Conservation (phyloP, 1,284 basidiomycete genomes). For the Ceratobasidium papillatum region DNA sequence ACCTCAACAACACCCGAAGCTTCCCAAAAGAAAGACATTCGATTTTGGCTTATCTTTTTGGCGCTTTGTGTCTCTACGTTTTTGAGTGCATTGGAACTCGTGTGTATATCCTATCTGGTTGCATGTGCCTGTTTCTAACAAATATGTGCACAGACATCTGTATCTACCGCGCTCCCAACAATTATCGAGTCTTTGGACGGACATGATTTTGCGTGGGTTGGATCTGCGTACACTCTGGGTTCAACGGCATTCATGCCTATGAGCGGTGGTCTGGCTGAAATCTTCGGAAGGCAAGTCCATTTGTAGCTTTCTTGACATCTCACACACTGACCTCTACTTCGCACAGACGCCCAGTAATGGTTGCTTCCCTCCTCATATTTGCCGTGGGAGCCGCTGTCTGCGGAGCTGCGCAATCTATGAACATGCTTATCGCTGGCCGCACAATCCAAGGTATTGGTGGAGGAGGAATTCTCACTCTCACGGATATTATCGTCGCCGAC, state of each 20-base stretch:
- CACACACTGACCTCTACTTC: slow-evolving; percentile 46
- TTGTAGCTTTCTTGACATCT: slow-evolving; percentile 42
- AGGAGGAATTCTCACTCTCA: slow-evolving; percentile 57
- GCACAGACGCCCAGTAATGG: slow-evolving; percentile 52
- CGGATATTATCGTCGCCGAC: slow-evolving; percentile 58
- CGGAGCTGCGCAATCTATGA: slow-evolving; percentile 56
- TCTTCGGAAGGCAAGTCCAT: slow-evolving; percentile 52
- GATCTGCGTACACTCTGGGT: slow-evolving; percentile 53
- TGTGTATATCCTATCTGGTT: slow-evolving; percentile 33
- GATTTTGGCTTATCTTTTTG: slow-evolving; percentile 54
- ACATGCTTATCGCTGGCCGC: slow-evolving; percentile 56
- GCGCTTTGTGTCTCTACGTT: slow-evolving; percentile 51
- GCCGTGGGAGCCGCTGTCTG: slow-evolving; percentile 58
- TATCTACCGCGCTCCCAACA: slow-evolving; percentile 53
- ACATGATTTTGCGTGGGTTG: slow-evolving; percentile 54
- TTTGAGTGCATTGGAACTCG: slow-evolving; percentile 54
- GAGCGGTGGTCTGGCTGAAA: slow-evolving; percentile 51
- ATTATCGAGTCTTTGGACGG: slow-evolving; percentile 52
- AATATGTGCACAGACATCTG: slow-evolving; percentile 48
- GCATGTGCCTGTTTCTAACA: neutral
- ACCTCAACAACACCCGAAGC: neutral
- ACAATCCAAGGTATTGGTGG: slow-evolving; percentile 60
- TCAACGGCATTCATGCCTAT: slow-evolving; percentile 54
- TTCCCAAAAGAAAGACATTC: slow-evolving; percentile 21
- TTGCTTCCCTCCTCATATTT: slow-evolving; percentile 55